Conservation (phyloP, 225 moss, liverwort and hornwort genomes). For the Takakia lepidozioides region DNA sequence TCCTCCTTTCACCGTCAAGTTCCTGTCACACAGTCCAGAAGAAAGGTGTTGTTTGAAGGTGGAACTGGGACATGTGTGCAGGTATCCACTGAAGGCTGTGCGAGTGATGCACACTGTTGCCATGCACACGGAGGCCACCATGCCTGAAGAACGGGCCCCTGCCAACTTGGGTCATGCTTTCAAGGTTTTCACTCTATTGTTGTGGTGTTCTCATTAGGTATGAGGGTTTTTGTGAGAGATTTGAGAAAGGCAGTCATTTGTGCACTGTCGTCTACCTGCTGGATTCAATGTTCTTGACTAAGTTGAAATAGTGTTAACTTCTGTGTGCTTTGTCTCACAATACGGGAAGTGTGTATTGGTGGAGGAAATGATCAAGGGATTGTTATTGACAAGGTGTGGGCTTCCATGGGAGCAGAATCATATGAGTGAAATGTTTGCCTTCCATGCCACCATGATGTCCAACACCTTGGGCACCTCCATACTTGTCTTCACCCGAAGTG, state of each 20-base stretch:
- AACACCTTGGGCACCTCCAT: slow-evolving; percentile 98
- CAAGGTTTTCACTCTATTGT: slow-evolving; percentile 57
- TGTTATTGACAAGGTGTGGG: neutral
- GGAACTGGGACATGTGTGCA: no score
- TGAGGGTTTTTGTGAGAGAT: no score
- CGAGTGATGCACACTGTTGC: slow-evolving; percentile 99
- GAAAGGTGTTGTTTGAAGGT: no score
- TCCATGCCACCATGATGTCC: slow-evolving; percentile 99
- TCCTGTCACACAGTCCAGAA: no score
- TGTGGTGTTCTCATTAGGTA: no score
- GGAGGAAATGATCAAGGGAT: no score
- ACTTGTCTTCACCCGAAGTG: slow-evolving; percentile 86
- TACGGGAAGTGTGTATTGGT: no score
- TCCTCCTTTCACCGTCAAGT: neutral
- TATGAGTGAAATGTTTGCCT: slow-evolving; percentile 99
- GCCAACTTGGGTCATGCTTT: slow-evolving; percentile 88
- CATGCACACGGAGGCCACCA: slow-evolving; percentile 93
- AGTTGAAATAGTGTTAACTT: no score
- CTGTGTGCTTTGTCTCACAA: no score
- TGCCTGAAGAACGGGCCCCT: slow-evolving; percentile 85
- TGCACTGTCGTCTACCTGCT: no score
- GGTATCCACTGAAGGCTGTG: slow-evolving; percentile 96
- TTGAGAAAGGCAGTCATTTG: no score
- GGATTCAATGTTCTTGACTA: no score
- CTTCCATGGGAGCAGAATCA: slow-evolving; percentile 53